Conservation (phyloP, 2,329 filamentous ascomycete species). For the Magnaporthiopsis poae region DNA sequence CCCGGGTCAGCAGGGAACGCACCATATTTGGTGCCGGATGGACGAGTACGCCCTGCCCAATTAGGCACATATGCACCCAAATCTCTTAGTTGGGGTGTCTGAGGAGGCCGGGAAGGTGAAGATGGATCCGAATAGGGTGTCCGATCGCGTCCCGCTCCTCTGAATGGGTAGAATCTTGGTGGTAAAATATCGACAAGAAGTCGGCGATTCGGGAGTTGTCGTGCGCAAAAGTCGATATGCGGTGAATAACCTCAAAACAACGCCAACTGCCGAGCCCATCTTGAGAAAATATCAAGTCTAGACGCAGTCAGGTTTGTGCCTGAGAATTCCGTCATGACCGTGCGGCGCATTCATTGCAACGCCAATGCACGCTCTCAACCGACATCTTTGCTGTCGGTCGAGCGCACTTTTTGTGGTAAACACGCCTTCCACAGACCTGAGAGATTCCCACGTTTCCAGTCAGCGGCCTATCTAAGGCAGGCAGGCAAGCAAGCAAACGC, state of each 20-base stretch:
- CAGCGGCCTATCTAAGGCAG: not conserved
- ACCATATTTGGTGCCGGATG: not conserved
- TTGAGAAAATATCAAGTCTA: not conserved
- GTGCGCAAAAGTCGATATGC: not conserved
- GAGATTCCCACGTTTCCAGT: not conserved
- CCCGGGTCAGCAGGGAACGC: not conserved
- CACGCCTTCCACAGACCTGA: conserved; percentile 27
- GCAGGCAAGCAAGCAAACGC: too few relatives aligned
- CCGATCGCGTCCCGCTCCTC: not conserved
- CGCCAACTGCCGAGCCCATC: not conserved
- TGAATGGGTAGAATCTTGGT: not conserved
- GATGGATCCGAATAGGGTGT: not conserved
- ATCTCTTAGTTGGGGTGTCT: too few relatives aligned
- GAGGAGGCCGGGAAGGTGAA: too few relatives aligned
- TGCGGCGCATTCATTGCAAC: not conserved
- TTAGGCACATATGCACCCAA: not conserved
- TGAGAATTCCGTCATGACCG: not conserved
- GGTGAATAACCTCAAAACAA: not conserved
- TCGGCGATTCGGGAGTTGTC: too few relatives aligned
- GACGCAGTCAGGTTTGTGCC: too few relatives aligned
- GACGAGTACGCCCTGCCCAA: not conserved
- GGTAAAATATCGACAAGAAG: not conserved
- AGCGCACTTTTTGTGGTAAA: conserved; percentile 42
- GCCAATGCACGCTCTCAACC: conserved; percentile 13
- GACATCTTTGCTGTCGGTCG: conserved; percentile 25